Conservation (phyloP, 2,329 filamentous ascomycete genomes). For the Colletotrichum spaethianum region DNA sequence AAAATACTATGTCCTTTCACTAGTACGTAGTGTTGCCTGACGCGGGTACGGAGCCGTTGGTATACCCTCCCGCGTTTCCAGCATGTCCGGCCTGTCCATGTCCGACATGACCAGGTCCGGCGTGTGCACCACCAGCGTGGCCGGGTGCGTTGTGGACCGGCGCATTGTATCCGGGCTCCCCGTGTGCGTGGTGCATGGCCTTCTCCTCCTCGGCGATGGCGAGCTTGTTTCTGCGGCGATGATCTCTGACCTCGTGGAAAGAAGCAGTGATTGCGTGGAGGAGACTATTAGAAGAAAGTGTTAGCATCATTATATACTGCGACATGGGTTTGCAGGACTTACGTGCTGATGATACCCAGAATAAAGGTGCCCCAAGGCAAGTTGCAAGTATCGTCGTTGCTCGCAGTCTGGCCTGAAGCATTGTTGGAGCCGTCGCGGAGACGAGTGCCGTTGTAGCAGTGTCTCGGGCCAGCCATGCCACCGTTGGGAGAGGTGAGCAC, state of each 20-base stretch:
- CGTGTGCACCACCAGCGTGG: not conserved
- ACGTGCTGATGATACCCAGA: conserved; percentile 4
- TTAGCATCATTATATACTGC: not conserved
- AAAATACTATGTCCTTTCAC: no score
- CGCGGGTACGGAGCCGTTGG: not conserved
- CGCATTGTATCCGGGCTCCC: not conserved
- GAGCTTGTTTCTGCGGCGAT: conserved; percentile 6
- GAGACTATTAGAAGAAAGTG: conserved; percentile 46
- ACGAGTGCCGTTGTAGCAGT: conserved; percentile 31
- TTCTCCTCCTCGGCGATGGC: conserved; percentile 8
- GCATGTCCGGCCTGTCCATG: not conserved
- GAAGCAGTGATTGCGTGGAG: conserved; percentile 58
- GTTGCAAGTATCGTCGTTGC: conserved; percentile 10
- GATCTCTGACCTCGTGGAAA: conserved; percentile 52
- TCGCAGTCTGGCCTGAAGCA: not conserved
- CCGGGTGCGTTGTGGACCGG: not conserved
- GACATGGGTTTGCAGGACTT: not conserved
- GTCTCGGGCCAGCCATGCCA: conserved; percentile 49
- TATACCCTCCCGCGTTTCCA: not conserved
- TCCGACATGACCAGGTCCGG: not conserved
- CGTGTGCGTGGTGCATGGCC: not conserved
- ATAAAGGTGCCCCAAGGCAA: conserved; percentile 15
- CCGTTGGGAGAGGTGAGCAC: conserved; percentile 55
- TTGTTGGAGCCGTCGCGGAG: not conserved
- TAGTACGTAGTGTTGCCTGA: not conserved